Evolutionary conservation across 108 stramenopile species (phyloP).

Genomic region (Discostella pseudostelligera): DNA sequence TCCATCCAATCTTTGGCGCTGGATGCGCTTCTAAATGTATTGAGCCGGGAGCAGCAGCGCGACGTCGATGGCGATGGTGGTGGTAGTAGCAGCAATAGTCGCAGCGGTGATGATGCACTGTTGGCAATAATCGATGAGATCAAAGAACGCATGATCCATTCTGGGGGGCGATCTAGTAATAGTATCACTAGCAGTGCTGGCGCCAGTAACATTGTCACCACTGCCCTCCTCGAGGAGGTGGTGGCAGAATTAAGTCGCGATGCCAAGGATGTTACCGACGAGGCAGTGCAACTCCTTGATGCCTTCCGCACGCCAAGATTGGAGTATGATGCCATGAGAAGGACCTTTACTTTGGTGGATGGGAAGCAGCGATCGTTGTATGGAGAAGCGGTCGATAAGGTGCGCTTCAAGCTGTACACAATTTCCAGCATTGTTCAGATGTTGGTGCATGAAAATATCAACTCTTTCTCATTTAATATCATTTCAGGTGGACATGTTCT

Average conservation of each 20-base stretch:
- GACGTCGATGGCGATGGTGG: too few relatives aligned
- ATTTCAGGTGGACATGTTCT: conserved; percentile 69
- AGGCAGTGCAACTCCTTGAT: conserved; percentile 29
- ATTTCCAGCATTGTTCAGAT: too few relatives aligned
- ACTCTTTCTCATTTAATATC: too few relatives aligned
- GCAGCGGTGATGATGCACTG: conserved; percentile 14
- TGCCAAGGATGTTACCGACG: conserved; percentile 35
- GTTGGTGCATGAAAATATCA: too few relatives aligned
- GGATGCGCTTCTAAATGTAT: conserved; percentile 50
- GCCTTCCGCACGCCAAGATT: conserved; percentile 16
- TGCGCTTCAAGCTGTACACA: too few relatives aligned
- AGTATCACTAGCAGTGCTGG: not conserved
- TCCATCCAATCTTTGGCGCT: conserved; percentile 49
- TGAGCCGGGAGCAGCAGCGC: conserved; percentile 46
- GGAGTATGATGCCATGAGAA: conserved; percentile 28
- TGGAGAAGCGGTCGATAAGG: conserved; percentile 36
- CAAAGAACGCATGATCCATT: conserved; percentile 34
- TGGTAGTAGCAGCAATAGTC: not conserved
- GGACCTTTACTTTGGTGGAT: conserved; percentile 23
- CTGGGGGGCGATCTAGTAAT: not conserved
- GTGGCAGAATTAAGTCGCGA: conserved; percentile 40
- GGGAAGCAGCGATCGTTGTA: conserved; percentile 6
- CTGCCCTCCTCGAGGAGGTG: conserved; percentile 44
- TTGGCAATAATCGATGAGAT: conserved; percentile 44
- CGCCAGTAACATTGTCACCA: conserved; percentile 39